Base-by-base conservation (phyloP, 1,139 yeast genomes). In the Zygoascus sp. region DNA sequence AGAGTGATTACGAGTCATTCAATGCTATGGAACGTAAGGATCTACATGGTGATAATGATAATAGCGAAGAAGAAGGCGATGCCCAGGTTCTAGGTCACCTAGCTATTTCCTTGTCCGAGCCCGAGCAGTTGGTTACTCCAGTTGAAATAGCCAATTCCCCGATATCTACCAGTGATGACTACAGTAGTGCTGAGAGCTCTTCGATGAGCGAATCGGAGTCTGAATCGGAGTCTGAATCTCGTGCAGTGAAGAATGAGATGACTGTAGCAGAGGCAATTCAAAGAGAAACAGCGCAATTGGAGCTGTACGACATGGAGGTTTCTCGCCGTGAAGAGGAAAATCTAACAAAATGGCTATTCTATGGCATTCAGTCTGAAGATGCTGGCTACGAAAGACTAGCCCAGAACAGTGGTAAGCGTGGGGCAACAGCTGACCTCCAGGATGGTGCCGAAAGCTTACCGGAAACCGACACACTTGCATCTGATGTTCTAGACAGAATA, bases 321-420 rank as follows among this genome's bases (percentile, higher is more conserved):
- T 41, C 48, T 3, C 40, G 23, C 19, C 19, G 32, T 3, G 47
- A 41, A 8, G 50, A 47, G 30, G 15, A 37, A 6, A 5, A 10
- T 2, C 46, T 47, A 9, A 19, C 13, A 7, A 11, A 20, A 20
- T 48, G 50, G 50, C 39, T 32, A 13, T 32, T 32, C 19, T 32
- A 16, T 8, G 35, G 35, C 19, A 19, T n/a, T 5, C 4, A 13
- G 19, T 32, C 27, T 23, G 7, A 7, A 23, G 27, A 23, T 7
- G 10, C 7, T 23, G 10, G 10, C 27, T 10, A 7, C 10, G 27
- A 23, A 23, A n/a, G n/a, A n/a, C n/a, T n/a, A n/a, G n/a, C n/a
- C n/a, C n/a, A n/a, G n/a, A n/a, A n/a, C n/a, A n/a, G n/a, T n/a
- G n/a, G n/a, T n/a, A n/a, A n/a, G n/a, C n/a, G n/a, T n/a, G n/a